Conservation (phyloP, 2,329 filamentous ascomycete genomes). For the Cladosporium sp. region DNA sequence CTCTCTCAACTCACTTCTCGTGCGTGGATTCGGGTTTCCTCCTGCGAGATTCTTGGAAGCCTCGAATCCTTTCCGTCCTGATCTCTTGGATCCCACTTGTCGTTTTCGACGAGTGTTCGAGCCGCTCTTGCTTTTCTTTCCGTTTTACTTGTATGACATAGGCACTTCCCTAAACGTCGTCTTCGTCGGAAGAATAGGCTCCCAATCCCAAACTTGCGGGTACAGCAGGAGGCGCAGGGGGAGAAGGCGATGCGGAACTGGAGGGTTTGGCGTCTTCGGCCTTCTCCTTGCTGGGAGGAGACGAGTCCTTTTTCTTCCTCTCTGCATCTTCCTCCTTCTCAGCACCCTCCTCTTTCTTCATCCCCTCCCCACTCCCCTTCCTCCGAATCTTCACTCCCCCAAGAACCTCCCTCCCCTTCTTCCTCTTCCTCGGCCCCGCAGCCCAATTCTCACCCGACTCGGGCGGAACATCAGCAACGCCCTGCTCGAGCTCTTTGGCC, state of each 20-base stretch:
- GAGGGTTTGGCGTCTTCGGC: neutral
- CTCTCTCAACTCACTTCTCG: too few relatives aligned
- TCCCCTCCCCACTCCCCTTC: slow-evolving; percentile 26
- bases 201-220: slow-evolving; percentile 32
- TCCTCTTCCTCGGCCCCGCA: slow-evolving; percentile 31
- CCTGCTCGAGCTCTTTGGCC: slow-evolving; percentile 51
- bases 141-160: too few relatives aligned
- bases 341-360: neutral
- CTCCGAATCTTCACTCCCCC: slow-evolving; percentile 43
- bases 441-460: slow-evolving; percentile 38
- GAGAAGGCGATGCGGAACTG: slow-evolving; percentile 17
- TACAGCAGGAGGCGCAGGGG: slow-evolving; percentile 11
- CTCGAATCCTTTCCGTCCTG: too few relatives aligned
- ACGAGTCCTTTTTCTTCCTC: neutral
- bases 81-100: too few relatives aligned
- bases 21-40: too few relatives aligned
- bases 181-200: slow-evolving; percentile 43
- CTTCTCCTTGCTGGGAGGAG: neutral
- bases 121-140: too few relatives aligned
- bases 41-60: too few relatives aligned
- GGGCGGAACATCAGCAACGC: slow-evolving; percentile 39
- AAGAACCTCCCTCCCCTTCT: slow-evolving; percentile 31
- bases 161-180: too few relatives aligned
- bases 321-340: neutral
- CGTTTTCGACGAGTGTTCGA: too few relatives aligned